These are phyloP conservation scores for Yamadazyma songkhlaensis DNA, from an alignment of 1,139 yeast species.

Conservation along the genomic window DNA sequence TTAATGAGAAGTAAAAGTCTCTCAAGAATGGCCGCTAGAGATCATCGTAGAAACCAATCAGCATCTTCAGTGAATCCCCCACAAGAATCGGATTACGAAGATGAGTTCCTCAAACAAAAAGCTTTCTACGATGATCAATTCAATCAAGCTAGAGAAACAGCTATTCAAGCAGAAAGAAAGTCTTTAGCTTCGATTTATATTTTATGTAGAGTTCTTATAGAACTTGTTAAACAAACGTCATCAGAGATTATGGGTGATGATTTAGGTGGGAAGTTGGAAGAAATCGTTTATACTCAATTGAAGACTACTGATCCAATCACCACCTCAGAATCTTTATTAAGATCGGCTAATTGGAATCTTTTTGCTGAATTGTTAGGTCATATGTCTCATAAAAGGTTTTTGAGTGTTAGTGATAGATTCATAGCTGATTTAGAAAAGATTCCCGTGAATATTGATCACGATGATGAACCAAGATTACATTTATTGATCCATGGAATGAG, in stretches of 20 bases:
- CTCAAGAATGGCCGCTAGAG: slow-evolving; percentile 26
- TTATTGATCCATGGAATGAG: slow-evolving; percentile 89
- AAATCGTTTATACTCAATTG: slow-evolving; percentile 87
- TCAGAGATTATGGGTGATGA: slow-evolving; percentile 72
- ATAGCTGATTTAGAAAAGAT: slow-evolving; percentile 88
- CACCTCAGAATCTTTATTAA: slow-evolving; percentile 58
- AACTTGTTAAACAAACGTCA: slow-evolving; percentile 86
- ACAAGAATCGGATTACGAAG: slow-evolving; percentile 6
- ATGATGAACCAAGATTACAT: slow-evolving; percentile 71
- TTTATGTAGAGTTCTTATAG: slow-evolving; percentile 89
- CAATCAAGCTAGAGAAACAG: slow-evolving; percentile 61
- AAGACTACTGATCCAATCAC: slow-evolving; percentile 82
- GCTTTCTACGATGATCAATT: slow-evolving; percentile 40
- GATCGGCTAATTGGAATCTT: slow-evolving; percentile 91
- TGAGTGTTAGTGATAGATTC: slow-evolving; percentile 89
- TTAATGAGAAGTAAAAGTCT: slow-evolving; percentile 42
- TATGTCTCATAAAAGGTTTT: slow-evolving; percentile 81
- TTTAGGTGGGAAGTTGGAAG: slow-evolving; percentile 81
- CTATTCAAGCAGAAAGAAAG: slow-evolving; percentile 82
- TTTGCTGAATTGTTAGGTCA: slow-evolving; percentile 87
- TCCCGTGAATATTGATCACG: slow-evolving; percentile 50
- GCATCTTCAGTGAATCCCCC: slow-evolving; percentile 21
- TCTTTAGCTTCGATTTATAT: slow-evolving; percentile 85
- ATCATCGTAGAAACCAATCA: slow-evolving; percentile 40
- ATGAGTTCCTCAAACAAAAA: slow-evolving; percentile 23